A percentile compares a stretch with the other conserved stretches of the same genome.
These are phyloP conservation scores for Hygrophoropsis aurantiaca DNA, from an alignment of 768 basidiomycete genomes.

Conservation along the genomic window DNA sequence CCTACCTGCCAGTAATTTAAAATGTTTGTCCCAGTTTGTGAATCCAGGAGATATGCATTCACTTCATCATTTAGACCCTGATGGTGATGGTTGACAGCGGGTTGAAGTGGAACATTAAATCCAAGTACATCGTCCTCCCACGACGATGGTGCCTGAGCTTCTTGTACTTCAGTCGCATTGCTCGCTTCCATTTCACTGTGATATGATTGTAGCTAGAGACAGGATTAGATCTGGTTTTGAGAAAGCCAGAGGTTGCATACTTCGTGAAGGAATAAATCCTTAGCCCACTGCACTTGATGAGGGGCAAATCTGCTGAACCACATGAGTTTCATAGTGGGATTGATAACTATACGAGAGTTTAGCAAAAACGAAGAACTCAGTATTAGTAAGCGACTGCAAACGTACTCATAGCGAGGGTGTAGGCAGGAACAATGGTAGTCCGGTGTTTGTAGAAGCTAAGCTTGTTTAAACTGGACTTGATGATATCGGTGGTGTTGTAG, in stretches of 20 bases:
- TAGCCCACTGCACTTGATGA: neutral
- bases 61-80: neutral
- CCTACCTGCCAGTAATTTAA: neutral
- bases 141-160: neutral
- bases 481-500: slow-evolving; percentile 11
- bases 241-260: neutral
- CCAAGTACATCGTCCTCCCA: no score
- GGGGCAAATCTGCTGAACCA: neutral
- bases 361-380: slow-evolving; percentile 3
- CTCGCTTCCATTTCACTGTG: neutral
- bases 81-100: neutral
- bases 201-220: neutral
- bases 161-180: neutral
- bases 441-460: slow-evolving; percentile 24
- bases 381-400: neutral
- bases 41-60: neutral
- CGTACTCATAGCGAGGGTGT: neutral
- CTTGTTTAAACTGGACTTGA: slow-evolving; percentile 31
- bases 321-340: slow-evolving; percentile 7
- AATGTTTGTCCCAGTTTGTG: neutral
- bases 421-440: neutral
- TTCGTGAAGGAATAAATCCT: neutral
- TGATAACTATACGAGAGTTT: slow-evolving; percentile 2
- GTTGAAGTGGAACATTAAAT: no score
- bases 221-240: neutral